Conservation (phyloP, 352 stramenopile species). For the Phytophthora niederhauseri region DNA sequence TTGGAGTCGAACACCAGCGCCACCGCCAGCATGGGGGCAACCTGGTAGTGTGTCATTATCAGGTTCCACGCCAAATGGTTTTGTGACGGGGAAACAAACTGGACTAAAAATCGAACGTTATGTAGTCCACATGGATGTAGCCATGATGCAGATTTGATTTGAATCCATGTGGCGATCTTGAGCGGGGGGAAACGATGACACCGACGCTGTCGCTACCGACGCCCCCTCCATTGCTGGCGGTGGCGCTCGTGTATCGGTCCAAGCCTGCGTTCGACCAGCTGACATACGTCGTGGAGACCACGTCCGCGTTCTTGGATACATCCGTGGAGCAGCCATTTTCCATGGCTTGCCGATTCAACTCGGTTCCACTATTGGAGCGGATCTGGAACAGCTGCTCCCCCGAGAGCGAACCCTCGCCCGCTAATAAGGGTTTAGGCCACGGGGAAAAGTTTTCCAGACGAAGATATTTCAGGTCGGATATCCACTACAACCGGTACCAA, state of each 20-base stretch:
- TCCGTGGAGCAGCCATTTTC: background rate
- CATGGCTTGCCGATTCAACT: background rate
- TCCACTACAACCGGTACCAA: background rate
- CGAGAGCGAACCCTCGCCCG: background rate
- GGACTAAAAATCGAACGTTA: too few relatives aligned
- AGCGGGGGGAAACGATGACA: too few relatives aligned
- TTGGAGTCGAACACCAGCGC: too few relatives aligned
- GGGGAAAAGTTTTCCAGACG: background rate
- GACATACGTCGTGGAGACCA: background rate
- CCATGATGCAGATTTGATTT: too few relatives aligned
- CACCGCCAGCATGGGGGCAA: too few relatives aligned
- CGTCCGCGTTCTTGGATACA: background rate
- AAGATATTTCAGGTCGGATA: slow-evolving; percentile 1
- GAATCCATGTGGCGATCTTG: too few relatives aligned
- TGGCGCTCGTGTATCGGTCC: background rate
- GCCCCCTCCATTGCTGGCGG: background rate
- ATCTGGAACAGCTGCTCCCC: background rate
- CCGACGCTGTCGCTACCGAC: background rate
- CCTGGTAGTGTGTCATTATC: too few relatives aligned
- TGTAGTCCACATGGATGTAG: too few relatives aligned
- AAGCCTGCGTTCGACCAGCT: background rate
- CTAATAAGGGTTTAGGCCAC: too few relatives aligned
- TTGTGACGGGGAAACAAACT: too few relatives aligned
- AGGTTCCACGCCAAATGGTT: too few relatives aligned
- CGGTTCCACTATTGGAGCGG: background rate